phyloP scores from a whole-genome alignment of 164 flowering plant species.

The Aristolochia fimbriata region DNA sequence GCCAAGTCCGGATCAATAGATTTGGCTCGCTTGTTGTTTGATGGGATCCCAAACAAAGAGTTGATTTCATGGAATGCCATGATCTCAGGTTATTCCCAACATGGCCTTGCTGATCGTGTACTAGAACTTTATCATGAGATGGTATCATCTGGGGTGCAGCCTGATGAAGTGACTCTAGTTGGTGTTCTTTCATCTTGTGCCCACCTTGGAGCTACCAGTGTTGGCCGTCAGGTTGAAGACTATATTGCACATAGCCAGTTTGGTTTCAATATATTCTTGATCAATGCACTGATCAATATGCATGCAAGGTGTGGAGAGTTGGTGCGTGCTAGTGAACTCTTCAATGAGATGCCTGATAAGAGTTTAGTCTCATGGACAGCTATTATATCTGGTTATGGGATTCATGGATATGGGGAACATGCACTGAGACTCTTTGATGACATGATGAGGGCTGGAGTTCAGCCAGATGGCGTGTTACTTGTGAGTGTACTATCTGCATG shows the following conservation, averaged over 20 bases:
- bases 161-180: constrained; percentile 65
- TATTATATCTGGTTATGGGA: constrained; percentile 77
- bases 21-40: constrained; percentile 43
- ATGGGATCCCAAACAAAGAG: constrained; percentile 45
- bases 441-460: constrained; percentile 44
- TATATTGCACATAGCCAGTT: constrained; percentile 28
- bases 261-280: constrained; percentile 38
- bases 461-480: constrained; percentile 57
- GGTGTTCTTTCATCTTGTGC: constrained; percentile 76
- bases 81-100: constrained; percentile 82
- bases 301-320: constrained; percentile 73
- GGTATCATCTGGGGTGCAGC: constrained; percentile 33
- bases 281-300: constrained; percentile 70
- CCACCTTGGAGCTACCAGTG: constrained; percentile 51
- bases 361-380: constrained; percentile 76
- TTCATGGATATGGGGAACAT: constrained; percentile 71
- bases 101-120: constrained; percentile 55
- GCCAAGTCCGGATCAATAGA: constrained; percentile 49
- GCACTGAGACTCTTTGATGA: constrained; percentile 58
- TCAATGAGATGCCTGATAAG: constrained; percentile 48
- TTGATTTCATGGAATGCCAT: constrained; percentile 90
- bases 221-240: constrained; percentile 55
- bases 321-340: constrained; percentile 42
- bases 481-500: constrained; percentile 73
- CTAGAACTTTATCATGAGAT: constrained; percentile 58